Evolutionary conservation across 1,139 yeast species (phyloP), one percentile per base, ranked within the genome.

Genomic region (Sugiyamaella xylanicola): DNA sequence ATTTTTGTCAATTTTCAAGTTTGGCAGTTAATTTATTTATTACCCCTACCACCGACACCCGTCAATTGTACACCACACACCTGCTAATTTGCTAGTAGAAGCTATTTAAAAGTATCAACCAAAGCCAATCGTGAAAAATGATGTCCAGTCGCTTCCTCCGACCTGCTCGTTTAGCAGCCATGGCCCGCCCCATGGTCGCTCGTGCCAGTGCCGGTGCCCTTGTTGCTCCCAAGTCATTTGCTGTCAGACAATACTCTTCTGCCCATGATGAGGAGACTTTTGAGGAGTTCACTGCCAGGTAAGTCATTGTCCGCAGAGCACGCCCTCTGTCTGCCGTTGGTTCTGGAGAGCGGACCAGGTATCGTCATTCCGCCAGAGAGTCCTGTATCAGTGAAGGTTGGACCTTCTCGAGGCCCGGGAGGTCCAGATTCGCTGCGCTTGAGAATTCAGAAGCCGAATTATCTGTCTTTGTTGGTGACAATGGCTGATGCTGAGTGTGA

Each of bases 211-310:
- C 54, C 45, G 48, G 51, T 42, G 53, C 59, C 16, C 21, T 22
- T n/a, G 19, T 37, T 53, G 62, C 57, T 64, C 22, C 69, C 72
- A 4, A 70, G 75, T 53, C 69, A 72, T 55, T 64, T 69, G 56
- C 51, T 51, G 19, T 79, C 61, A 85, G 95, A 80, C 76, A 76
- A 68, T 89, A 86, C 80, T 85, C 96, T 58, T 80, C 77, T 59
- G 86, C 80, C 62, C 89, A 85, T 71, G 87, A 83, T 66, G 96
- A 88, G 72, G 97, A 92, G 78, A 84, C 96, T 59, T 91, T 89
- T 66, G 97, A 91, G 76, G 97, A 92, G 77, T 91, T 91, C 81
- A 90, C 97, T 60, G 83, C 85, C 59, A 65, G 75, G 72, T 69
- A 63, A 43, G 65, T 56, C 16, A 20, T 16, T 21, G 45, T n/a